These are phyloP conservation scores for Chytriomyces confervae DNA, from an alignment of 192 early-diverging fungal genomes.

Conservation along the genomic window DNA sequence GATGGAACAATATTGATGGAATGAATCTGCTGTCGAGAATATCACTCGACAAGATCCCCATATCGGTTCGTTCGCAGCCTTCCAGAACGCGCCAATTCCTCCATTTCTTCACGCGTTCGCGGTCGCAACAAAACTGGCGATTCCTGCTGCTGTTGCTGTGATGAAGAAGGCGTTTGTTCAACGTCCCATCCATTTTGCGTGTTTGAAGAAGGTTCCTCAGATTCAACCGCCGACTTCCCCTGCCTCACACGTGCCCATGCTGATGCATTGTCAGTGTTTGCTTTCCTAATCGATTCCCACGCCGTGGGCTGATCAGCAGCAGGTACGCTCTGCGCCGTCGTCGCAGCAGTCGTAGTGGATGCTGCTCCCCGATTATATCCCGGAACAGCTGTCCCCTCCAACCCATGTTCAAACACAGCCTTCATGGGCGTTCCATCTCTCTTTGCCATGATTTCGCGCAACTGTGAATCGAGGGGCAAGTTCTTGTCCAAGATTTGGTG, in stretches of 20 bases:
- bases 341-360: neutral
- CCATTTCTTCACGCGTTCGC: conserved; percentile 14
- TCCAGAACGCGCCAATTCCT: neutral
- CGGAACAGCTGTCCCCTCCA: neutral
- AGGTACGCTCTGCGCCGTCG: neutral
- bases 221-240: neutral
- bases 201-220: neutral
- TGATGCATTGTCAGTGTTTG: neutral
- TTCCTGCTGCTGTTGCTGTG: too few relatives aligned
- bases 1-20: too few relatives aligned
- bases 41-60: conserved; percentile 7
- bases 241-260: neutral
- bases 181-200: neutral
- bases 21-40: neutral
- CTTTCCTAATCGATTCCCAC: neutral
- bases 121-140: neutral
- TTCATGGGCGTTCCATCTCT: neutral
- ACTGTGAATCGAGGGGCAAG: neutral
- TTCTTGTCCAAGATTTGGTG: neutral
- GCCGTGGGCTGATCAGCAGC: neutral
- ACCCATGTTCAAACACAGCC: conserved; percentile 5
- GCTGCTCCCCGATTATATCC: neutral
- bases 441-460: conserved; percentile 7
- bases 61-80: conserved; percentile 1
- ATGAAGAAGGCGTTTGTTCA: too few relatives aligned